Conservation (phyloP, 139 green algal species). For the Chlorella sp. region DNA sequence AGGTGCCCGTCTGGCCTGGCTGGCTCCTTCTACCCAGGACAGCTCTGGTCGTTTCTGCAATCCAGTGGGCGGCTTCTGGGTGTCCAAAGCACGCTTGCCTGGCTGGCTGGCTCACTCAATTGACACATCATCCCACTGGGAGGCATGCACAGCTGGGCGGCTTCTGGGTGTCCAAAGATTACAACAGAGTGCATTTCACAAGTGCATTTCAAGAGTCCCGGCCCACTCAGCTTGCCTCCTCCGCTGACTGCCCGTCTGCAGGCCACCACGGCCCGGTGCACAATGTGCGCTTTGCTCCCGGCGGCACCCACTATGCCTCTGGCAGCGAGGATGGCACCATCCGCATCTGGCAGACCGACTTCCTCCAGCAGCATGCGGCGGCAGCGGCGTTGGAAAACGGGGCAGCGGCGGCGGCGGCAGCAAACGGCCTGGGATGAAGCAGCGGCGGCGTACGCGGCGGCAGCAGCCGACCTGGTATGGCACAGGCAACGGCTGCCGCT, state of each 20-base stretch:
- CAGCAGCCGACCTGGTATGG: neutral
- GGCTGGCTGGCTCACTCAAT: too few relatives aligned
- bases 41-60: too few relatives aligned
- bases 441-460: neutral
- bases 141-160: too few relatives aligned
- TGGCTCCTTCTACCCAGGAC: too few relatives aligned
- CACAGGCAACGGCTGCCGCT: neutral
- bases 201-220: too few relatives aligned
- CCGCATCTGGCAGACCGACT: conserved; percentile 87
- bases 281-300: conserved; percentile 92
- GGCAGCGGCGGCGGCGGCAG: conserved; percentile 14
- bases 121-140: too few relatives aligned
- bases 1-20: too few relatives aligned
- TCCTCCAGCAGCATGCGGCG: neutral
- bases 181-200: too few relatives aligned
- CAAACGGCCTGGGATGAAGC: conserved; percentile 9
- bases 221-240: neutral
- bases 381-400: neutral
- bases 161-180: too few relatives aligned
- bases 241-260: conserved; percentile 46
- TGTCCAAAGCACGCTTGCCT: too few relatives aligned
- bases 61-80: too few relatives aligned
- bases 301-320: conserved; percentile 88
- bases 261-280: conserved; percentile 98
- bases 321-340: conserved; percentile 98